Evolutionary conservation across 352 stramenopile species (phyloP), one percentile per base, ranked within the genome.

Genomic region (Globisporangium paroecandrum): DNA sequence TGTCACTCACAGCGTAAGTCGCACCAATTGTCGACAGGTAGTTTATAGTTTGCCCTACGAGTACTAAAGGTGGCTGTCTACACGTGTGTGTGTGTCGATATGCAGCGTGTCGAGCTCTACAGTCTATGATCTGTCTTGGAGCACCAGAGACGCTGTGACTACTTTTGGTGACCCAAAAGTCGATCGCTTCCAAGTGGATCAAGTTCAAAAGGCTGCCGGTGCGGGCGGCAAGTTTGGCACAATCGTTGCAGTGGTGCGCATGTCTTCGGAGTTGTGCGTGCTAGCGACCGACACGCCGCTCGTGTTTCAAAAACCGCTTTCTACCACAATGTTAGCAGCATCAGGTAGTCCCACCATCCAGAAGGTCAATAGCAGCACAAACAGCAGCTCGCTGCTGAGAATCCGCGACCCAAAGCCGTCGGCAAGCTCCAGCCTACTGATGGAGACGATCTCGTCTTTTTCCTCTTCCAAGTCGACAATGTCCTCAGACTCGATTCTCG

Each of bases 1-100:
- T 81, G 41, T 69, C 72, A 36, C 63, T 83, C 9, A 82, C 78
- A 20, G 51, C 79, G 81, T 87, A 56, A 34, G 78, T 63, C n/a
- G 7, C 24, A 8, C 12, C 12, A 29, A 34, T 4, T 34, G 15
- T 22, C 25, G 8, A 24, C 15, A 7, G 27, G 27, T 32, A 32
- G 27, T 32, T 32, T 25, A 15, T 41, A 8, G 25, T 46, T 58
- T 53, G 22, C 22, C 10, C 13, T 22, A 15, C 5, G 24, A 38
- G 3, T 34, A 10, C 22, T 54, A 15, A 46, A n/a, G 29, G 10
- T 46, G 4, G 29, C 27, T 41, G 24, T 58, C 9, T 43, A 58
- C 18, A 6, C 56, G 49, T 43, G 12, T 36, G 15, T n/a, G 15
- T 8, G 4, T 47, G 9, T n/a, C 41, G 15, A 47, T n/a, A 47